These are phyloP conservation scores for Apiotrichum gamsii DNA, from an alignment of 1,284 basidiomycete genomes.

Conservation along the genomic window DNA sequence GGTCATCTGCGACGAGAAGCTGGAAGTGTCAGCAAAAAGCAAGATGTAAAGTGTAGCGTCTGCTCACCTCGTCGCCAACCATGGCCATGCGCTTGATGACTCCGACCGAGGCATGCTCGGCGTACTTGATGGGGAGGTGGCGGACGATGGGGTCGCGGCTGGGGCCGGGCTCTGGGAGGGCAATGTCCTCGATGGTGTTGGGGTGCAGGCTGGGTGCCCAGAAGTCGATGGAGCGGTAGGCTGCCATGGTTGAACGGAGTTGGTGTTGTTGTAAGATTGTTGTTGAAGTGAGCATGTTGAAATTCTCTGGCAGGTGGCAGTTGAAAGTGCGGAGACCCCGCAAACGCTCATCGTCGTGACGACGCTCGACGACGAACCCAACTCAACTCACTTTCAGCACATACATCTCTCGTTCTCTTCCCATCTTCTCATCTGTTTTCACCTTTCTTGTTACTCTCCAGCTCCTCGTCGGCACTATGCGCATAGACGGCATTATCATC, in stretches of 20 bases:
- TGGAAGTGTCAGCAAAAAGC: conserved; percentile 3
- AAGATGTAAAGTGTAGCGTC: too few species aligned
- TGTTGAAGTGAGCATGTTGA: too few species aligned
- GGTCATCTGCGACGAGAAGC: conserved; percentile 37
- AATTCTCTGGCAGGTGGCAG: not conserved
- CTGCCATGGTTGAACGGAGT: conserved; percentile 11
- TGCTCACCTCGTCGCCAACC: conserved; percentile 14
- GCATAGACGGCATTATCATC: conserved; percentile 83
- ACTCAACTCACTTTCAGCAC: not conserved
- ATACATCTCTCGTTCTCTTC: not conserved
- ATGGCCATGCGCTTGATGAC: conserved; percentile 31
- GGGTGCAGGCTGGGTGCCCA: conserved; percentile 42
- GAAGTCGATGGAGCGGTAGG: conserved; percentile 32
- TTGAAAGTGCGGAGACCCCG: not conserved
- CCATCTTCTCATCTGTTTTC: not conserved
- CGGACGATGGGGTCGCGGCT: conserved; percentile 36
- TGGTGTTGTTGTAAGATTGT: not conserved
- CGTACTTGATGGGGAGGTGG: conserved; percentile 38
- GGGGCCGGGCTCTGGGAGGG: conserved; percentile 30
- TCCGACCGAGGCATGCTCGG: conserved; percentile 29
- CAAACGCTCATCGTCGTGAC: not conserved
- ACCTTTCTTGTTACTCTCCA: not conserved
- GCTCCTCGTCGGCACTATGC: conserved; percentile 22
- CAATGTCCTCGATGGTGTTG: conserved; percentile 41
- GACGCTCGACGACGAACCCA: not conserved